phyloP scores from a whole-genome alignment of 306 rosid species.

The Lathyrus tuberosus region DNA sequence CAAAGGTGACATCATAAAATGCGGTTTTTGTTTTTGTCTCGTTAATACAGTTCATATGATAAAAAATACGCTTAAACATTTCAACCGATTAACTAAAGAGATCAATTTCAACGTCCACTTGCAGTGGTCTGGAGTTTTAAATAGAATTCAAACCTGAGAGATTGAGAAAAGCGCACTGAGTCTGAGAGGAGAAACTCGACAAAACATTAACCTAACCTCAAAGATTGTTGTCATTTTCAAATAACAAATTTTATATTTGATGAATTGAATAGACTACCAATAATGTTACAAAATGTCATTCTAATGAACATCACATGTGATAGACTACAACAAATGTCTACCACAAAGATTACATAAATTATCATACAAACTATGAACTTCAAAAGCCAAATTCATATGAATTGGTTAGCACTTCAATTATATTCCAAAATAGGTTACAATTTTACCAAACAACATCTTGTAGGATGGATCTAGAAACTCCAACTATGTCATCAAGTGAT shows the following conservation, averaged over 20 bases:
- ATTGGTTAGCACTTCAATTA: conserved; percentile 40
- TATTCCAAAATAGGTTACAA: conserved; percentile 31
- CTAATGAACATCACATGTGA: conserved; percentile 40
- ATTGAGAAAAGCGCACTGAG: too few relatives aligned
- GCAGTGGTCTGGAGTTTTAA: too few relatives aligned
- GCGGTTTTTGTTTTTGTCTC: background rate
- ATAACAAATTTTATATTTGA: conserved; percentile 35
- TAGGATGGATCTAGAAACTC: conserved; percentile 37
- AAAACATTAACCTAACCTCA: too few relatives aligned
- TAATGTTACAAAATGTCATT: conserved; percentile 26
- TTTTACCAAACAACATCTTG: conserved; percentile 41
- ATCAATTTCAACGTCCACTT: too few relatives aligned
- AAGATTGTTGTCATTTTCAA: too few relatives aligned
- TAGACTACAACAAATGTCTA: conserved; percentile 38
- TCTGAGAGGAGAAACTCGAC: too few relatives aligned
- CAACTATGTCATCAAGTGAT: conserved; percentile 26
- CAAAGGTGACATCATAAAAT: background rate
- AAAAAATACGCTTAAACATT: too few relatives aligned
- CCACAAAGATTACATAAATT: conserved; percentile 22
- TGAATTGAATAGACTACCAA: conserved; percentile 30
- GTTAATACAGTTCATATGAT: too few relatives aligned
- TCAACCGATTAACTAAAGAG: too few relatives aligned
- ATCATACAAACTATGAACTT: conserved; percentile 29
- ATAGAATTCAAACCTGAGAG: too few relatives aligned
- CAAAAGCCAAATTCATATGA: conserved; percentile 38